phyloP scores from a whole-genome alignment of 805 yeast genomes.

The Sugiyamaella floridensis region DNA sequence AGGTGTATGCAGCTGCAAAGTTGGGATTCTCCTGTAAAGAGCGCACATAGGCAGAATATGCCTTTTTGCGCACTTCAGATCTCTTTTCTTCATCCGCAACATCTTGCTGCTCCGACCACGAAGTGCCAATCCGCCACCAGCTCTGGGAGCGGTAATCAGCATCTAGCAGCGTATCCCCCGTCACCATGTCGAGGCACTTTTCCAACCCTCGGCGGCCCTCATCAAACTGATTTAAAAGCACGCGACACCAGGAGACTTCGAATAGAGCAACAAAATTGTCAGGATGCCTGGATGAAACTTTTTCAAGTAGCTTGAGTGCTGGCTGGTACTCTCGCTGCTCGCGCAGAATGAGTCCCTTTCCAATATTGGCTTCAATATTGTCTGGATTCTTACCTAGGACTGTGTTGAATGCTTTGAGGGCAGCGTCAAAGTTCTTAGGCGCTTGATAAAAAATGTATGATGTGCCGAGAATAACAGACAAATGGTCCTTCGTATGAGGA shows the following conservation, averaged over 20 bases:
- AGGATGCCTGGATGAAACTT: slow-evolving; percentile 45
- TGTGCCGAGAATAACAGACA: slow-evolving; percentile 62
- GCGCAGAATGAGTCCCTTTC: slow-evolving; percentile 70
- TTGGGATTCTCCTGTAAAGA: slow-evolving; percentile 59
- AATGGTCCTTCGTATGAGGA: slow-evolving; percentile 46
- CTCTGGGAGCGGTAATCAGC: slow-evolving; percentile 52
- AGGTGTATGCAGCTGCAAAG: slow-evolving; percentile 73
- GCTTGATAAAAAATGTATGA: slow-evolving; percentile 81
- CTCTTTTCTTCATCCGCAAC: slow-evolving; percentile 18
- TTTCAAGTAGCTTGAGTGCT: slow-evolving; percentile 48
- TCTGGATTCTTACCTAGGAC: slow-evolving; percentile 43
- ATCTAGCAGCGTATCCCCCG: slow-evolving; percentile 47
- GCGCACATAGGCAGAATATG: slow-evolving; percentile 49
- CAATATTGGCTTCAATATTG: slow-evolving; percentile 61
- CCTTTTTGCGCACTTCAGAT: slow-evolving; percentile 32
- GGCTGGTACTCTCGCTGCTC: slow-evolving; percentile 52
- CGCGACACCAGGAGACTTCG: slow-evolving; percentile 75
- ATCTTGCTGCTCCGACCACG: slow-evolving; percentile 34
- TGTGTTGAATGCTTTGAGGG: slow-evolving; percentile 61
- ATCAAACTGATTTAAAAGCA: slow-evolving; percentile 44
- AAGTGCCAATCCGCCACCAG: slow-evolving; percentile 69
- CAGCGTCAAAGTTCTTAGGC: slow-evolving; percentile 77
- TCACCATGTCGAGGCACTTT: slow-evolving; percentile 37
- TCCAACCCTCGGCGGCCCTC: slow-evolving; percentile 49
- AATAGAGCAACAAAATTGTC: slow-evolving; percentile 52